phyloP scores from a whole-genome alignment of 768 basidiomycete genomes.

The Imleria badia region DNA sequence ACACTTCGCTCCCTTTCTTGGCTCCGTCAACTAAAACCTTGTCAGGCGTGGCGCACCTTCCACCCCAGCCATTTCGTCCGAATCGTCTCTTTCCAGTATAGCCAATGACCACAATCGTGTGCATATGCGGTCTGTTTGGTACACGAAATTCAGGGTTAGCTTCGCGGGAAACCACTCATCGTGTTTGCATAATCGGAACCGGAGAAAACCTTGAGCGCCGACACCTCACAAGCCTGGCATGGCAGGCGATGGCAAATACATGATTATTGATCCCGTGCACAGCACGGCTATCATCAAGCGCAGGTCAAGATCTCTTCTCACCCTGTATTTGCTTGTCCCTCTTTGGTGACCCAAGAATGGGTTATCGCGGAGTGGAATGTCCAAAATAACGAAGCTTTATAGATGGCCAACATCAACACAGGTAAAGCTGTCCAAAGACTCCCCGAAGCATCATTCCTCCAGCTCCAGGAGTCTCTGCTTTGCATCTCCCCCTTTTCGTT shows the following conservation, averaged over 20 bases:
- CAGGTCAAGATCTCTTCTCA: slow-evolving; percentile 26
- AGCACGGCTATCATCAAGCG: slow-evolving; percentile 34
- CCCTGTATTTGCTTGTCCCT: slow-evolving; percentile 19
- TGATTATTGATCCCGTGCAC: slow-evolving; percentile 27
- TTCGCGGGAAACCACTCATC: slow-evolving; percentile 22
- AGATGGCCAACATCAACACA: slow-evolving; percentile 22
- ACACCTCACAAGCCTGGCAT: slow-evolving; percentile 29
- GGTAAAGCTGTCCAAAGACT: slow-evolving; percentile 15
- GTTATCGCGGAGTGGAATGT: slow-evolving; percentile 25
- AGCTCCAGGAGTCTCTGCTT: slow-evolving; percentile 8
- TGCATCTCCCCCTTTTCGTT: slow-evolving; percentile 10
- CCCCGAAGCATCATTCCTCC: slow-evolving; percentile 16
- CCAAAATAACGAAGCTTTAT: slow-evolving; percentile 26
- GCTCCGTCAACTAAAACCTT: background rate
- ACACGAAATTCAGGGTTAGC: slow-evolving; percentile 16
- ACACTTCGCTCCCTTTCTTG: slow-evolving; percentile 1
- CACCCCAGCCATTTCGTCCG: background rate
- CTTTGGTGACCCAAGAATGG: slow-evolving; percentile 19
- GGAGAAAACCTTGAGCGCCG: slow-evolving; percentile 30
- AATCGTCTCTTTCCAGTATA: too few species aligned
- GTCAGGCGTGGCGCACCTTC: background rate
- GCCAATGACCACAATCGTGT: background rate
- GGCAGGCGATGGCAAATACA: slow-evolving; percentile 28
- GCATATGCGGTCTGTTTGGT: background rate
- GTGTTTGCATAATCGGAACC: slow-evolving; percentile 19